Evolutionary conservation across 2,329 filamentous ascomycete species (phyloP).

Genomic region (Zalaria sp.): DNA sequence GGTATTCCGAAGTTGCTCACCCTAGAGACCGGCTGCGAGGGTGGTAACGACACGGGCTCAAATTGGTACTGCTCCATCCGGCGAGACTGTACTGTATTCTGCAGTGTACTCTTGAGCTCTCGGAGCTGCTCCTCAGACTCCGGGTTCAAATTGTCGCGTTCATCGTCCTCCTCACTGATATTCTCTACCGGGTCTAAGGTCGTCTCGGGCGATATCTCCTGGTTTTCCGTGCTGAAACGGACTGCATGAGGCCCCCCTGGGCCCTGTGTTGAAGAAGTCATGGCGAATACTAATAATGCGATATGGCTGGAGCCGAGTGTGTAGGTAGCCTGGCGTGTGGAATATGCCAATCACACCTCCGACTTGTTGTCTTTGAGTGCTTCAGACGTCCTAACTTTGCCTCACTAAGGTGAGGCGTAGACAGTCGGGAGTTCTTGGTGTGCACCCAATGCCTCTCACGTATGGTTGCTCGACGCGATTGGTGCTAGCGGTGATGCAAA

Average conservation of each 20-base stretch:
- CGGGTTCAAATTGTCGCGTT: slow-evolving; percentile 20
- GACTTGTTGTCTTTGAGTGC: neutral
- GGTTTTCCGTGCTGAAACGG: slow-evolving; percentile 56
- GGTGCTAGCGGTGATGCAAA: too few relatives aligned
- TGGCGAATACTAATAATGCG: neutral
- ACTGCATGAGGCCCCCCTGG: slow-evolving; percentile 32
- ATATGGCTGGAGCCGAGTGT: neutral
- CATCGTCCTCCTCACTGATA: slow-evolving; percentile 9
- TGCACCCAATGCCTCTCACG: too few relatives aligned
- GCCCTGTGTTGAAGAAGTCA: neutral
- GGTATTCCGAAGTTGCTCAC: slow-evolving; percentile 40
- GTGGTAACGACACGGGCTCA: slow-evolving; percentile 78
- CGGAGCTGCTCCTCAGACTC: slow-evolving; percentile 48
- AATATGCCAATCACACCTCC: neutral
- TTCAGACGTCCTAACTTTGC: too few relatives aligned
- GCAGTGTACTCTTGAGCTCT: slow-evolving; percentile 57
- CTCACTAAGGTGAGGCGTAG: too few relatives aligned
- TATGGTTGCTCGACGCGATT: too few relatives aligned
- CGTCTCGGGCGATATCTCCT: slow-evolving; percentile 49
- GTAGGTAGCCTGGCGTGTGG: neutral
- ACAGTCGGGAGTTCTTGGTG: too few relatives aligned
- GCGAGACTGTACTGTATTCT: slow-evolving; percentile 65
- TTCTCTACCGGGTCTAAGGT: slow-evolving; percentile 16
- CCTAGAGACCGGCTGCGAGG: slow-evolving; percentile 69
- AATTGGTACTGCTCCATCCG: slow-evolving; percentile 79